phyloP scores from a whole-genome alignment of 768 basidiomycete species.

The Chiua virens region DNA sequence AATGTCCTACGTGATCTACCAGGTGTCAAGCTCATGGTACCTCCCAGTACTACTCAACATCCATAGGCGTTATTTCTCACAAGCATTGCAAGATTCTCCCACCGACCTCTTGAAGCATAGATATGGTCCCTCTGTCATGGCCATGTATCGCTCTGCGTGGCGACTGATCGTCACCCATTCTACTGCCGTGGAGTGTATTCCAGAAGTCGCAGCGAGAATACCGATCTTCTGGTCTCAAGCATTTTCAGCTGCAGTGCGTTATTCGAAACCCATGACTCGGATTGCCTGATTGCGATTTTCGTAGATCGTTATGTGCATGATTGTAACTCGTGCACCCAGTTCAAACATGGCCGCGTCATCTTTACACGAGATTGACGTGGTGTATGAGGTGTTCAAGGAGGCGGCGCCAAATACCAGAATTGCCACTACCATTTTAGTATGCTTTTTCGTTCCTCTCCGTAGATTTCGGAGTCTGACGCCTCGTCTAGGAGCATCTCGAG shows the following conservation, averaged over 20 bases:
- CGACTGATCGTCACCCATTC: slow-evolving; percentile 53
- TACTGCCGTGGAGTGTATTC: slow-evolving; percentile 40
- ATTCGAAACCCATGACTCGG: background rate
- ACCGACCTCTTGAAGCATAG: slow-evolving; percentile 57
- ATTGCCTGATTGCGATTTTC: background rate
- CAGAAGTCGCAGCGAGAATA: slow-evolving; percentile 45
- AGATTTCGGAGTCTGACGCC: background rate
- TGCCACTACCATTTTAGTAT: slow-evolving; percentile 46
- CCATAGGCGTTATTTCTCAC: slow-evolving; percentile 67
- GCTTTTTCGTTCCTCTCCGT: slow-evolving; percentile 9
- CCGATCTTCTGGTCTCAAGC: slow-evolving; percentile 65
- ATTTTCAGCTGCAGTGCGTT: slow-evolving; percentile 61
- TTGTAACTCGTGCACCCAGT: slow-evolving; percentile 49
- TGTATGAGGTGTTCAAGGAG: slow-evolving; percentile 46
- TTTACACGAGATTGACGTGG: slow-evolving; percentile 46
- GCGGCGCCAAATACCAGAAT: slow-evolving; percentile 45
- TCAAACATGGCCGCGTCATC: slow-evolving; percentile 49
- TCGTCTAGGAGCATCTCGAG: slow-evolving; percentile 39
- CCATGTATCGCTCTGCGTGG: slow-evolving; percentile 73
- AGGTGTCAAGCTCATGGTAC: background rate
- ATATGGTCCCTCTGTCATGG: slow-evolving; percentile 69
- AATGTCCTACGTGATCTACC: background rate
- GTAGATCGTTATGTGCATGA: slow-evolving; percentile 60
- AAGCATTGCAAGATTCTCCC: slow-evolving; percentile 61
- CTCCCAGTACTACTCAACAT: slow-evolving; percentile 58